Conservation (phyloP, 2,329 filamentous ascomycete genomes). For the Huntiella savannae region DNA sequence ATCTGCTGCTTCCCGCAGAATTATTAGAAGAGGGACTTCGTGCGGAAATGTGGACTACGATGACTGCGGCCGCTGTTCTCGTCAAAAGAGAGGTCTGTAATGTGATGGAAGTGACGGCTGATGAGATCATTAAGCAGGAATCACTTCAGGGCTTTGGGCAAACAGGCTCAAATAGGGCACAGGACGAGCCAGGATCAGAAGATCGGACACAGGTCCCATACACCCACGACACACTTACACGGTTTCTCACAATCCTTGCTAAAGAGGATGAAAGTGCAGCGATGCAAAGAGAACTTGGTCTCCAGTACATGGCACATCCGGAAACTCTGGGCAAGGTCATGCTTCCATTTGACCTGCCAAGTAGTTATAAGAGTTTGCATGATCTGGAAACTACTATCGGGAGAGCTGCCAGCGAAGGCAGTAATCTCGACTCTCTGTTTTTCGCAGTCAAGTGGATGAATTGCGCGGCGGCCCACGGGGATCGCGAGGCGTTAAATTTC, state of each 20-base stretch:
- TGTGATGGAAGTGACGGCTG: constrained; percentile 49
- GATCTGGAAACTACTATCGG: too few relatives aligned
- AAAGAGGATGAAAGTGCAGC: constrained; percentile 68
- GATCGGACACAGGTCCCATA: too few relatives aligned
- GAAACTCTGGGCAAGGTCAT: constrained; percentile 67
- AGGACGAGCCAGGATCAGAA: too few relatives aligned
- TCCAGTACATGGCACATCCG: constrained; percentile 83
- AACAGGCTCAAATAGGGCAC: too few relatives aligned
- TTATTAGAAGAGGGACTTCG: constrained; percentile 42
- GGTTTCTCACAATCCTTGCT: constrained; percentile 72
- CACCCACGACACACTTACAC: too few relatives aligned
- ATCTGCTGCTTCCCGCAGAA: constrained; percentile 41
- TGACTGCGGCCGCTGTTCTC: constrained; percentile 68
- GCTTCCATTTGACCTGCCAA: constrained; percentile 60
- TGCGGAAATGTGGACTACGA: constrained; percentile 75
- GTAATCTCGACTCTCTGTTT: constrained; percentile 74
- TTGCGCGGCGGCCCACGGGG: constrained; percentile 66
- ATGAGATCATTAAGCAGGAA: constrained; percentile 38
- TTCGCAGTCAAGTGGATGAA: constrained; percentile 97
- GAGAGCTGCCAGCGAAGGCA: constrained; percentile 9
- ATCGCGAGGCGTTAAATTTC: constrained; percentile 60
- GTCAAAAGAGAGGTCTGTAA: constrained; percentile 76
- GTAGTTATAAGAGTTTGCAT: too few relatives aligned
- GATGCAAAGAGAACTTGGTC: constrained; percentile 79
- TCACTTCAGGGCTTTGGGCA: constrained; percentile 11